A percentile compares a stretch with the other conserved stretches of the same genome.
These are phyloP conservation scores for Mortierella sp. DNA, from an alignment of 371 early-diverging fungal genomes.

Conservation along the genomic window DNA sequence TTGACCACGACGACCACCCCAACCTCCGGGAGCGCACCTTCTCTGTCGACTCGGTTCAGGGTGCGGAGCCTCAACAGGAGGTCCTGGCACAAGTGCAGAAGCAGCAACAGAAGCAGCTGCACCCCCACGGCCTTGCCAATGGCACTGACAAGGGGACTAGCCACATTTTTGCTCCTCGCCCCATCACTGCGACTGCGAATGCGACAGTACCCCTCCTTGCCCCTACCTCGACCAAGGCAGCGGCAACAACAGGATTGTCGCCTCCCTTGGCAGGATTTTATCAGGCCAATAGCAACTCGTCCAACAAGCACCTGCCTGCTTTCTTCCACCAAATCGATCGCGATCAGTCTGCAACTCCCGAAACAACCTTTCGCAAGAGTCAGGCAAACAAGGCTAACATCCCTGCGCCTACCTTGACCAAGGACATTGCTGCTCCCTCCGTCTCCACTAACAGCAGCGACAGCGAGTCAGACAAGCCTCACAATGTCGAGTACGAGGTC, in stretches of 20 bases:
- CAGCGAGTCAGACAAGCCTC: slow-evolving; percentile 24
- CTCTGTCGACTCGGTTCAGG: slow-evolving; percentile 45
- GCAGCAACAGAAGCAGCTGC: background rate
- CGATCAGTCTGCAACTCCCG: slow-evolving; percentile 51
- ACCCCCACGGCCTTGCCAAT: background rate
- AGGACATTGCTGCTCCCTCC: background rate
- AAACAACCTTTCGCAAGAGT: slow-evolving; percentile 36
- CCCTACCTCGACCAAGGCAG: slow-evolving; percentile 12
- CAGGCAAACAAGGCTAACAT: slow-evolving; percentile 16
- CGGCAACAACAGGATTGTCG: slow-evolving; percentile 11
- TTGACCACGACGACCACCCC: slow-evolving; percentile 59
- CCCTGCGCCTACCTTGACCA: background rate
- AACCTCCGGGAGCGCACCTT: slow-evolving; percentile 39
- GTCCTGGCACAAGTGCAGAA: slow-evolving; percentile 15
- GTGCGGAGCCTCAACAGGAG: slow-evolving; percentile 17
- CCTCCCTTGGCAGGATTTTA: slow-evolving; percentile 23
- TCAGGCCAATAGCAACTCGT: slow-evolving; percentile 34
- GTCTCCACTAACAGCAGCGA: slow-evolving; percentile 17
- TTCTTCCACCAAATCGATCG: slow-evolving; percentile 53
- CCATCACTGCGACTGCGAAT: slow-evolving; percentile 24
- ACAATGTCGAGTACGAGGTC: slow-evolving; percentile 52
- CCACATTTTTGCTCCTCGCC: slow-evolving; percentile 44
- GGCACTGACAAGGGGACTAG: background rate
- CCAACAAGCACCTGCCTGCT: slow-evolving; percentile 47
- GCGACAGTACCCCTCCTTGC: background rate